Conservation (phyloP, 2,329 filamentous ascomycete genomes). For the Aspergillus pseudoterreus region DNA sequence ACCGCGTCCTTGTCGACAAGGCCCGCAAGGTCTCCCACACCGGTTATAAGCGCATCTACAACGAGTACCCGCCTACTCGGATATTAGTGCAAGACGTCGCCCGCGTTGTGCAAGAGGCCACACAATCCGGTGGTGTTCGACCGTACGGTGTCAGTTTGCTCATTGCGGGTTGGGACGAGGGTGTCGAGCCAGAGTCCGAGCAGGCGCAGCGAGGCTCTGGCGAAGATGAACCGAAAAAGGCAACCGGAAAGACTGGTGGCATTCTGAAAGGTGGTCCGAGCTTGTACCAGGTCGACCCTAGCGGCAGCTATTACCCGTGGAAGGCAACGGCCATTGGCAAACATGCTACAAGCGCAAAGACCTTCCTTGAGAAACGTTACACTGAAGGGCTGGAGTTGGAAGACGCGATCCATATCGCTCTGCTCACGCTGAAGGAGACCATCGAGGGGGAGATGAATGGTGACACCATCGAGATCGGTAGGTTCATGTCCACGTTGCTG, state of each 20-base stretch:
- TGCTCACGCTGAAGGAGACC: constrained; percentile 96
- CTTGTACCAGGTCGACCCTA: constrained; percentile 98
- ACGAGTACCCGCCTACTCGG: constrained; percentile 98
- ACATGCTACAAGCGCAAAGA: constrained; percentile 97
- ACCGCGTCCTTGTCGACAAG: constrained; percentile 94
- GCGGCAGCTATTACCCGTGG: constrained; percentile 98
- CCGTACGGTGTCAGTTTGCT: constrained; percentile 95
- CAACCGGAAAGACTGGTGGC: constrained; percentile 83
- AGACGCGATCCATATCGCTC: constrained; percentile 96
- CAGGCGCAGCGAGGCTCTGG: constrained; percentile 54
- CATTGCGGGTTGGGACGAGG: constrained; percentile 97
- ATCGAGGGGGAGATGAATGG: constrained; percentile 99
- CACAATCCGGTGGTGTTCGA: constrained; percentile 93
- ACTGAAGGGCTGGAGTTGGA: constrained; percentile 95
- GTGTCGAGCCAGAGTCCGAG: constrained; percentile 79
- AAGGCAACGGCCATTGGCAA: constrained; percentile 99
- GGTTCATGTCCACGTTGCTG: constrained; percentile 28
- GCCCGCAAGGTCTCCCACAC: constrained; percentile 98
- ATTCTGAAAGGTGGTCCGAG: constrained; percentile 95
- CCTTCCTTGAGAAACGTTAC: constrained; percentile 98
- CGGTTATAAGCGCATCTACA: constrained; percentile 99
- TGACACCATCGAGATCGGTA: constrained; percentile 96
- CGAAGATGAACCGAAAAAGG: constrained; percentile 64
- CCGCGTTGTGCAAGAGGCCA: constrained; percentile 97
- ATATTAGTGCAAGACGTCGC: constrained; percentile 99